Conservation (phyloP, 495 filamentous ascomycete species). For the Aspergillus haitiensis region DNA sequence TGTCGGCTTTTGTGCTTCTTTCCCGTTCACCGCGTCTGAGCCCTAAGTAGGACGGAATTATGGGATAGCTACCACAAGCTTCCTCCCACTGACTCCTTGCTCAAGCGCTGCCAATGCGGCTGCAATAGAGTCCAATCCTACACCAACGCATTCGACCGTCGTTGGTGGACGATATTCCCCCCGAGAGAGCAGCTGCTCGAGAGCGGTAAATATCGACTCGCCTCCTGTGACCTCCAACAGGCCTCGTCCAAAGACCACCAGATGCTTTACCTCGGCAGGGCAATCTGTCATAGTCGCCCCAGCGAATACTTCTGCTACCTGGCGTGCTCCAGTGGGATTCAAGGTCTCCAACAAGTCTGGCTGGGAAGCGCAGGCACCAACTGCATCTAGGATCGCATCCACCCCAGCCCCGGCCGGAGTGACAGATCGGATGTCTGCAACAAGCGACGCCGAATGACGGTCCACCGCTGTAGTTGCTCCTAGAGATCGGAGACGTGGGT, state of each 20-base stretch:
- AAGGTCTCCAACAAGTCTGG: neutral
- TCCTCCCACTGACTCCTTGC: neutral
- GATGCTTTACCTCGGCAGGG: neutral
- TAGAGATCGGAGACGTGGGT: neutral
- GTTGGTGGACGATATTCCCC: neutral
- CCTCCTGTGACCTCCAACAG: neutral
- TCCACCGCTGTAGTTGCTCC: neutral
- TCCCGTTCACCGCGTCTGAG: neutral
- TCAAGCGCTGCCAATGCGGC: neutral
- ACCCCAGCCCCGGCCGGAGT: neutral
- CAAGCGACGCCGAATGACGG: neutral
- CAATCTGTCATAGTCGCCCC: neutral
- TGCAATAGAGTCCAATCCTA: neutral
- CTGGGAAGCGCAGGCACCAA: neutral
- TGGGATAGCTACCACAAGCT: neutral
- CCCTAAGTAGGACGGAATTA: neutral
- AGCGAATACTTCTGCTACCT: neutral
- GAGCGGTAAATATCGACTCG: neutral
- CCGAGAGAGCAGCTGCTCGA: neutral
- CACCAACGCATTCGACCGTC: neutral
- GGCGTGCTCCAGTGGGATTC: neutral
- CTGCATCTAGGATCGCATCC: conserved; percentile 7
- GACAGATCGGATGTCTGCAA: neutral
- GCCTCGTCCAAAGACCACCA: neutral
- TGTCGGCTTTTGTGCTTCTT: too few species aligned